Evolutionary conservation across 257 asterid genomes (phyloP).

Genomic region (Solanum pinnatisectum): DNA sequence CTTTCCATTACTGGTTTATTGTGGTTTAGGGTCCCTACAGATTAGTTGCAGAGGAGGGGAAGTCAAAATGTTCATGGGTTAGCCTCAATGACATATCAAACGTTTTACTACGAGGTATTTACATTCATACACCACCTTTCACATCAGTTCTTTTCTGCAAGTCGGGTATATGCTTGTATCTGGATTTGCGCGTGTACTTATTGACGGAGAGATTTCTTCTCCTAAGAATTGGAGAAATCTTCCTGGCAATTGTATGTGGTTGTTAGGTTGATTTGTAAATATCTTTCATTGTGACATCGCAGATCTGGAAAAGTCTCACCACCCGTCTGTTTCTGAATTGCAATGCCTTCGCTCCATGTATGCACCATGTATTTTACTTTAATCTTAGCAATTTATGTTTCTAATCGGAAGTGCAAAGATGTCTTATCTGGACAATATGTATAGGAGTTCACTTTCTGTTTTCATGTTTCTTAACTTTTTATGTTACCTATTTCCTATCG

Average conservation of each 20-base stretch:
- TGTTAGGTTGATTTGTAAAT: background rate
- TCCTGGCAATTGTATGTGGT: background rate
- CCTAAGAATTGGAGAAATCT: background rate
- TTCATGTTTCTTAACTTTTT: background rate
- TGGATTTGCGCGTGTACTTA: background rate
- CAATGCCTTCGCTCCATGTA: constrained; percentile 96
- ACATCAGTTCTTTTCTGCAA: background rate
- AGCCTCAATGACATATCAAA: constrained; percentile 84
- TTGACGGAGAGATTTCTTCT: background rate
- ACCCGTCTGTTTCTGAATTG: constrained; percentile 87
- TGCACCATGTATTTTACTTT: constrained; percentile 22
- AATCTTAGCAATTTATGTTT: background rate
- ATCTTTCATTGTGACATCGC: constrained; percentile 16
- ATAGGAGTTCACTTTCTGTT: background rate
- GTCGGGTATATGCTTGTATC: background rate
- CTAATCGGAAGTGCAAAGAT: background rate
- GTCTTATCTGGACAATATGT: background rate
- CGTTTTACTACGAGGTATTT: constrained; percentile 71
- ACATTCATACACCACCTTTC: background rate
- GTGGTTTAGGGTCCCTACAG: constrained; percentile 82
- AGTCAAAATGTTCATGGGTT: constrained; percentile 90
- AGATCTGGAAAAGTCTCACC: constrained; percentile 77
- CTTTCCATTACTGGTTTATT: constrained; percentile 11
- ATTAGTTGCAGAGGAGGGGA: constrained; percentile 95
- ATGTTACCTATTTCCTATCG: background rate